A percentile compares a stretch with the other conserved stretches of the same genome.
These are phyloP conservation scores for Hypericum perforatum DNA, from an alignment of 345 rosid genomes.

Conservation along the genomic window DNA sequence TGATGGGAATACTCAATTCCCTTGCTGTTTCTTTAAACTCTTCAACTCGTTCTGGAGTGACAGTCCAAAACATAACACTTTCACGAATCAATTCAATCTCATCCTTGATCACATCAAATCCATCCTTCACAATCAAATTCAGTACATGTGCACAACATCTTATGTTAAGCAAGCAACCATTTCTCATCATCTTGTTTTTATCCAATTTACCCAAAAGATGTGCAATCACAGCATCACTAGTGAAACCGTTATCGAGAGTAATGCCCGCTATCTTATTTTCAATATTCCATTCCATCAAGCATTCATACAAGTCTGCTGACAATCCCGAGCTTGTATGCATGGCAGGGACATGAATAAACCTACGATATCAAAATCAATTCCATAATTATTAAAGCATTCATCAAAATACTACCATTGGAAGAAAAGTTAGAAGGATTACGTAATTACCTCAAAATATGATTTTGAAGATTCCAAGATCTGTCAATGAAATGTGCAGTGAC, in stretches of 20 bases:
- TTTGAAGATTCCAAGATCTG: background rate
- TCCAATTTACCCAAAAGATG: background rate
- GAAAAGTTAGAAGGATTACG: background rate
- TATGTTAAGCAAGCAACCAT: background rate
- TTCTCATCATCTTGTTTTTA: background rate
- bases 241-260: background rate
- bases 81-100: background rate
- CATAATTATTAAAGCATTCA: background rate
- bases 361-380: background rate
- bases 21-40: background rate
- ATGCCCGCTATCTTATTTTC: background rate
- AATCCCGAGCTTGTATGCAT: background rate
- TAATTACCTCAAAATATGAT: background rate
- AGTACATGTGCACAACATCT: constrained; percentile 4
- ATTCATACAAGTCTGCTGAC: background rate
- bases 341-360: background rate
- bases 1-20: background rate
- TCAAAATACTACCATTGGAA: background rate
- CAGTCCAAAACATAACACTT: background rate
- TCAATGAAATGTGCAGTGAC: constrained; percentile 1
- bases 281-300: background rate
- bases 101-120: background rate
- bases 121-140: constrained; percentile 1
- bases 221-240: background rate
- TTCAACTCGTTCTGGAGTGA: background rate